Base-by-base conservation (phyloP, 2,329 filamentous ascomycete species). In the Diaporthe citriasiana region DNA sequence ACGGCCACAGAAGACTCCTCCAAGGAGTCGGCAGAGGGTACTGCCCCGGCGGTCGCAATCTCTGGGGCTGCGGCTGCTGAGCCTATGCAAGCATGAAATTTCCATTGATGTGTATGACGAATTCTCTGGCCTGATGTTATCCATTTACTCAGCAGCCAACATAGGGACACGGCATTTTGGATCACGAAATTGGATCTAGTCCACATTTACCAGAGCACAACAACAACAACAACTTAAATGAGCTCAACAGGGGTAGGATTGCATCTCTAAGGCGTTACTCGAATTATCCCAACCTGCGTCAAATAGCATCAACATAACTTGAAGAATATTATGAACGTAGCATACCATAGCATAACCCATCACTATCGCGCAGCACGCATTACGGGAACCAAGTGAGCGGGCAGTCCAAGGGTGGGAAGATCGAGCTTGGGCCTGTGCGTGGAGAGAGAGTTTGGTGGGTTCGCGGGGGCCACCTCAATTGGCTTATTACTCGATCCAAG, bases 221-320 rank as follows among this genome's bases (percentile, higher is more conserved):
- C 57, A 63, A n/a, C 40, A 63, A 47, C 47, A 22, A 50, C 8
- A 50, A 10, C 9, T 12, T 40, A 63, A 45, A 63, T 27, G 17
- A 5, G 63, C 63, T 68, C 63, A 38, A 40, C 33, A 19, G 47
- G 47, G 63, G 63, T 27, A 40, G 45, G 71, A 56, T 35, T 73
- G 71, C 71, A 73, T 73, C 51, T 70, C 27, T 60, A 56, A 42
- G 71, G 71, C 71, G 71, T 73, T 73, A 59, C 33, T 73, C 63
- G 56, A 51, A 73, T 68, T 68, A 40, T 47, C 35, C 22, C 33
- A 68, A 68, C 35, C 63, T 10, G 38, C 63, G 33, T 68, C 47
- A 38, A 53, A 68, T 68, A 51, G 45, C 63, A 68, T 68, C 45
- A 68, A 53, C 47, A 17, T 35, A 50, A 68, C 47, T 17, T 30